These are phyloP conservation scores for Rugosomyces carneus DNA, from an alignment of 1,284 basidiomycete genomes.

Conservation along the genomic window DNA sequence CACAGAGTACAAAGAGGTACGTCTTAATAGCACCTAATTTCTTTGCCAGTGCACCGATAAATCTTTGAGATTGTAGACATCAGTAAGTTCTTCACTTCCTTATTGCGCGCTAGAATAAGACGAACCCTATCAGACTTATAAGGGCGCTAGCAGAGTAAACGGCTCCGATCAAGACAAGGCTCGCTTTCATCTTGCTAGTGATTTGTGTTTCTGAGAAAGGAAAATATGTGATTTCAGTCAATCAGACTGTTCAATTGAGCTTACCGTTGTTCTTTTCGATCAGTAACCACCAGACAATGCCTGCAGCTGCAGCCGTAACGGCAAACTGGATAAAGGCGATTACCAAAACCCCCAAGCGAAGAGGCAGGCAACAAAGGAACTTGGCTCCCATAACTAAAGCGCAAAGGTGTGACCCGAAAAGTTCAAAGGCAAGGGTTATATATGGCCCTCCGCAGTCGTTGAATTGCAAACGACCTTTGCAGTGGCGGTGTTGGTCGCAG, in stretches of 20 bases:
- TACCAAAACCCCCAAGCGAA: conserved; percentile 32
- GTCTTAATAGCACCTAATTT: conserved; percentile 28
- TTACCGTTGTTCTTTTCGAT: conserved; percentile 3
- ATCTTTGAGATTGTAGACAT: conserved; percentile 20
- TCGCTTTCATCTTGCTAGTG: conserved; percentile 15
- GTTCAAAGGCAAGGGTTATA: too few relatives aligned
- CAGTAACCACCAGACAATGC: conserved; percentile 24
- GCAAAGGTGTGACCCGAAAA: too few relatives aligned
- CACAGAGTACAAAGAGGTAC: conserved; percentile 25
- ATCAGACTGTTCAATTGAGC: background rate
- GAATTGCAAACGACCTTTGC: too few relatives aligned
- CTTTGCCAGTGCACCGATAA: conserved; percentile 30
- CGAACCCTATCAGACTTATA: conserved; percentile 29
- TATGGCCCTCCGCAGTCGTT: too few relatives aligned
- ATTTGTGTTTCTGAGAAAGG: conserved; percentile 11
- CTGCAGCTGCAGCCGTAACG: conserved; percentile 25
- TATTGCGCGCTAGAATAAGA: background rate
- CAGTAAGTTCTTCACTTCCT: background rate
- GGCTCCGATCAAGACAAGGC: conserved; percentile 21
- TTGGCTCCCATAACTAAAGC: conserved; percentile 28
- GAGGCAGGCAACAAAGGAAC: conserved; percentile 33
- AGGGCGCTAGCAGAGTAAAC: conserved; percentile 26
- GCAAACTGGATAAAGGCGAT: conserved; percentile 32
- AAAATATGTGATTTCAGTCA: background rate
- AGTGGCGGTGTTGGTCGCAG: too few relatives aligned